phyloP scores from a whole-genome alignment of 305 asterid species.

The Fraxinus nigra region DNA sequence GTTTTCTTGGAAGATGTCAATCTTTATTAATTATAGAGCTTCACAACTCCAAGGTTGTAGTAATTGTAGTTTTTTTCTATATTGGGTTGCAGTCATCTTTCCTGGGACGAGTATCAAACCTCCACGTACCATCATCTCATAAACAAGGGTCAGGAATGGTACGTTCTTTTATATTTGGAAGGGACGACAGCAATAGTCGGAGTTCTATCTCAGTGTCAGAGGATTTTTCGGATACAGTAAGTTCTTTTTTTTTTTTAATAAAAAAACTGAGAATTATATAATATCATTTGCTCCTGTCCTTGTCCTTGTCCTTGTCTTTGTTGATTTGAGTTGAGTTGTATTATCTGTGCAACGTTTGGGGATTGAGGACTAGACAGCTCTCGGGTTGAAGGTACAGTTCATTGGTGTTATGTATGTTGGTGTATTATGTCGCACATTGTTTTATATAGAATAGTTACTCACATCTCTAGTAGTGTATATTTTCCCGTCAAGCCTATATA shows the following conservation, averaged over 20 bases:
- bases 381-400: not conserved
- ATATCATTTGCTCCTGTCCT: not conserved
- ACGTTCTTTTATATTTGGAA: conserved; percentile 81
- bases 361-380: not conserved
- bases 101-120: conserved; percentile 62
- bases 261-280: not conserved
- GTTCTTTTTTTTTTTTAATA: conserved; percentile 25
- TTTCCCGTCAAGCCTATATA: not conserved
- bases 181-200: conserved; percentile 86
- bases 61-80: conserved; percentile 2
- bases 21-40: conserved; percentile 1
- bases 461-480: not conserved
- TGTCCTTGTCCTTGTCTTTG: not conserved
- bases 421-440: not conserved
- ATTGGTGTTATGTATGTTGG: not conserved
- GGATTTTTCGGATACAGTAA: conserved; percentile 64
- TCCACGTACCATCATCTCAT: conserved; percentile 50
- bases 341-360: not conserved
- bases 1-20: not conserved
- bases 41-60: not conserved
- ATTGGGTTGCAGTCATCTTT: conserved; percentile 70
- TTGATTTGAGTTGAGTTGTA: not conserved
- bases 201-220: conserved; percentile 62
- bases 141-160: conserved; percentile 61
- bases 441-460: not conserved